Evolutionary conservation across 805 yeast genomes (phyloP), one percentile per base, ranked within the genome.

Genomic region (Yarrowia bubula): DNA sequence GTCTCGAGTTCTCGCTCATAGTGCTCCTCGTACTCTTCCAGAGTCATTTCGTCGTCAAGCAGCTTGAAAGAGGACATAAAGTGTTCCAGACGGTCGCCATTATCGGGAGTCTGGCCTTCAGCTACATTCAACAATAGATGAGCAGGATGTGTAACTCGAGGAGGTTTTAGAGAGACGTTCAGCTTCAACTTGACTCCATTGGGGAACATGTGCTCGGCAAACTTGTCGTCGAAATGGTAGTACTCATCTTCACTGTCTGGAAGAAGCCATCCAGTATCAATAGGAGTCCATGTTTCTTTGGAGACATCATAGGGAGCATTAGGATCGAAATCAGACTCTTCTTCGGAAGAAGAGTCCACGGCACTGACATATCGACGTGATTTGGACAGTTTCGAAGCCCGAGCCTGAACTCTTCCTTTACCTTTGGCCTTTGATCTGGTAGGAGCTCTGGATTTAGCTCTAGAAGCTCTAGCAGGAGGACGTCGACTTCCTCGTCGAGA

Each of bases 1-100:
- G 84, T 68, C 1, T 71, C 73, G 8, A 73, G 73, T 69, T 90
- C 95, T 32, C 82, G 83, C 0, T 74, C 71, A 47, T 91, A 77
- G 18, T 83, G 81, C n/a, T 75, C 75, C 0, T 84, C 81, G 67
- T 83, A 90, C 69, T 91, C 96, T 55, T 84, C 86, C 6, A 71
- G 67, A 0, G 84, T 73, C 55, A 86, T 74, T 69, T 87, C 91
- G 65, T 87, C 92, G 17, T 86, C 86, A 14, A 88, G 74, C 0
- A 83, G 77, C 65, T 78, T 81, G 73, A 80, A 89, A 0, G 90
- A 84, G n/a, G 75, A 68, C 37, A 89, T 75, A 67, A 81, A 83
- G 0, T 73, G 77, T 7, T 75, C 76, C 44, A 88, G 68, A 18
- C 75, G 74, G 5, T 72, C 68, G 7, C 68, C 68, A 67, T 74